Base-by-base conservation (phyloP, 495 filamentous ascomycete species). In the Penicillium daleae region DNA sequence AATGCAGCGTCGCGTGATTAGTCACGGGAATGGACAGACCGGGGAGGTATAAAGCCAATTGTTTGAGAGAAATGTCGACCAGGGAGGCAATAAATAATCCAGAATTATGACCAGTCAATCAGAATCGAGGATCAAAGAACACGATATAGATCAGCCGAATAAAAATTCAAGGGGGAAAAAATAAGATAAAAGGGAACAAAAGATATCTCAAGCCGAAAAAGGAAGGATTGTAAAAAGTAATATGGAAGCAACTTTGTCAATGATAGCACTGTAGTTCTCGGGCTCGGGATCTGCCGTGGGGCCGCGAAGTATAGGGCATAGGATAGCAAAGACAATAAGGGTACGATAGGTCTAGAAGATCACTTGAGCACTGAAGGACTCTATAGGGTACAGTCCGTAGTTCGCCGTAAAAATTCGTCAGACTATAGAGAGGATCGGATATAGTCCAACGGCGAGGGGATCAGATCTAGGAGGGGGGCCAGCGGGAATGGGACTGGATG, bases 1-100 rank as follows among this genome's bases (percentile, higher is more conserved):
- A 64, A 56, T 59, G 53, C 35, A 35, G 48, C 57, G 51, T 71
- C 67, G 64, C 56, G 65, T 68, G 70, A 70, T 70, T 72, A 63
- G 69, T 67, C 69, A 67, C 66, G 63, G 53, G 66, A 49, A 58
- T 61, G 44, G 27, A 8, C 10, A n/a, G 46, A 15, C 46, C 46
- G 46, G 46, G 46, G 46, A 50, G 24, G 46, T 50, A 49, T 48
- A 48, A 50, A 50, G 24, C 46, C 46, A 29, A 50, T 27, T 50
- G 46, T 50, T 7, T 27, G 24, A 29, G 22, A 29, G 46, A n/a
- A 29, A 50, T 5, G 29, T 29, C 10, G 13, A 50, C 21, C 42
- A 12, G 46, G 5, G 21, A 29, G 12, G 12, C 29, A 31, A 31
- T 21, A 50, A 50, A 29, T 17, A 26, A 27, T 6, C 12, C 26